Percentiles rank a stretch among this genome's conserved stretches.
Conservation (phyloP, 805 yeast species). For the Starmerella apis region DNA sequence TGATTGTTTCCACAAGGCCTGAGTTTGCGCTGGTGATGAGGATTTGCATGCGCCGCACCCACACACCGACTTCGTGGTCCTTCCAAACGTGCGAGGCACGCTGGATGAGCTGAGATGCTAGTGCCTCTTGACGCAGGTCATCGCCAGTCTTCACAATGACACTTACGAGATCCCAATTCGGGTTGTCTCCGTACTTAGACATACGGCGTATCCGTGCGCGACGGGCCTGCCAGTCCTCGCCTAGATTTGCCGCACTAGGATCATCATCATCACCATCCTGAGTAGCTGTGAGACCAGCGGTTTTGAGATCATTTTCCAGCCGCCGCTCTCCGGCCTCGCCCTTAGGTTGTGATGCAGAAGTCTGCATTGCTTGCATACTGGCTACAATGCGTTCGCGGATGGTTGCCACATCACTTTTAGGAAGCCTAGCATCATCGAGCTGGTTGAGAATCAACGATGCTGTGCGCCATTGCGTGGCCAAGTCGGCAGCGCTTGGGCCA, state of each 20-base stretch:
- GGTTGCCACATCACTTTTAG: slow-evolving; percentile 51
- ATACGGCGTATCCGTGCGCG: slow-evolving; percentile 67
- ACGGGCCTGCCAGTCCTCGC: slow-evolving; percentile 87
- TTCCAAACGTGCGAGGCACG: slow-evolving; percentile 83
- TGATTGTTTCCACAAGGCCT: slow-evolving; percentile 91
- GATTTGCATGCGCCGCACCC: slow-evolving; percentile 93
- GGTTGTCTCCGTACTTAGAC: slow-evolving; percentile 73
- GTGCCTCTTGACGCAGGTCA: slow-evolving; percentile 92
- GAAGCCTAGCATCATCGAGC: slow-evolving; percentile 48
- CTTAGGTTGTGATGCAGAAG: slow-evolving; percentile 40
- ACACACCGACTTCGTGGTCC: slow-evolving; percentile 53
- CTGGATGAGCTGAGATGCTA: slow-evolving; percentile 88
- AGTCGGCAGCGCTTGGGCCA: slow-evolving; percentile 37
- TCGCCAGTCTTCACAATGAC: slow-evolving; percentile 95
- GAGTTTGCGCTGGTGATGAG: slow-evolving; percentile 81
- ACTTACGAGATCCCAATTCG: slow-evolving; percentile 90
- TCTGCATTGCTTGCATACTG: slow-evolving; percentile 67
- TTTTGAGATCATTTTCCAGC: slow-evolving; percentile 80
- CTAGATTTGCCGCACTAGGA: slow-evolving; percentile 50
- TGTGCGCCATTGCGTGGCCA: slow-evolving; percentile 89
- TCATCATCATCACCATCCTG: slow-evolving; percentile 46
- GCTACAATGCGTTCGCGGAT: slow-evolving; percentile 61
- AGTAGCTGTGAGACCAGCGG: slow-evolving; percentile 60
- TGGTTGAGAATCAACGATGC: slow-evolving; percentile 93
- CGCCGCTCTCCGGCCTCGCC: slow-evolving; percentile 86